Evolutionary conservation across 257 asterid genomes (phyloP).

Genomic region (Ehretia macrophylla): DNA sequence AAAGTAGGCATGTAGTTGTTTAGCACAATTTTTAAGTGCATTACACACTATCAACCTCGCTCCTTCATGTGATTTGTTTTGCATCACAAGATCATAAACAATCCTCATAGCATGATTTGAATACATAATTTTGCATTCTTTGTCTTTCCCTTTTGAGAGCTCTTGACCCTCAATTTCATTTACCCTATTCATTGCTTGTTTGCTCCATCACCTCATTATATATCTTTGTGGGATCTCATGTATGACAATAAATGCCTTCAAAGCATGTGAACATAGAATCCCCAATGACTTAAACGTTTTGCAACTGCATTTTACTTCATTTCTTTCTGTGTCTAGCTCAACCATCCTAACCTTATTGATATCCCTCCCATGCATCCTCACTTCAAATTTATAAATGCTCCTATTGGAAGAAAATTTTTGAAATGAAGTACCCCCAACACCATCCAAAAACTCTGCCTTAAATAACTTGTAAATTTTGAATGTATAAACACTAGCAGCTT

Average conservation of each 20-base stretch:
- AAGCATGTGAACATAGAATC: conserved; percentile 12
- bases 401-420: background rate
- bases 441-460: conserved; percentile 1
- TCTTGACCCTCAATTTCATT: background rate
- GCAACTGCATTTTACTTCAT: conserved; percentile 6
- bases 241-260: conserved; percentile 5
- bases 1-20: background rate
- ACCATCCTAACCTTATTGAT: background rate
- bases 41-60: conserved; percentile 1
- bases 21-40: conserved; percentile 1
- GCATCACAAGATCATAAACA: conserved; percentile 5
- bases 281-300: conserved; percentile 5
- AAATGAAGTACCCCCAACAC: conserved; percentile 4
- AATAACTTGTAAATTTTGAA: conserved; percentile 2
- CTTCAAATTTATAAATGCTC: background rate
- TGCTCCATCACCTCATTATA: conserved; percentile 7
- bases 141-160: background rate
- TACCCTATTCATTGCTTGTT: background rate
- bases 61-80: conserved; percentile 7
- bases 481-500: background rate
- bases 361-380: too few species aligned
- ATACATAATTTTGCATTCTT: conserved; percentile 10
- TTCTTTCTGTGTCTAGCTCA: background rate
- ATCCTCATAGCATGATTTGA: conserved; percentile 4
- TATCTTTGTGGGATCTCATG: background rate